A percentile compares a stretch with the other conserved stretches of the same genome.
These are phyloP conservation scores for Liquidambar formosana DNA, from an alignment of 164 flowering plant species.

Conservation along the genomic window DNA sequence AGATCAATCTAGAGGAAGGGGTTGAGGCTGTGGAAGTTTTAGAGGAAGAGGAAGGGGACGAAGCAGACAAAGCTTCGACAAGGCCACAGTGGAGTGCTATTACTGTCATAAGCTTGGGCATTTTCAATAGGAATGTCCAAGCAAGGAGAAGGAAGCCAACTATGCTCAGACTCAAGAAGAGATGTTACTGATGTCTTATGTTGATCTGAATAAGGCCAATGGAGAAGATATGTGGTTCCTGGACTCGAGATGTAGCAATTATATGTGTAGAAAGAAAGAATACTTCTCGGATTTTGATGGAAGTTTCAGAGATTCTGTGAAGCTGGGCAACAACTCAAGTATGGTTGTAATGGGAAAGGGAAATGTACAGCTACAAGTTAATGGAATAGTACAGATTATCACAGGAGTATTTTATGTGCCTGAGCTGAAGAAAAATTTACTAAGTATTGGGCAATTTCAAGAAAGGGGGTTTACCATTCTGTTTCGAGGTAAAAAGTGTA, in stretches of 20 bases:
- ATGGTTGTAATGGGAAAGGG: not conserved
- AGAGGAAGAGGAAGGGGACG: not conserved
- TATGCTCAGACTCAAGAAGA: not conserved
- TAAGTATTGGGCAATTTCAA: slow-evolving; percentile 3
- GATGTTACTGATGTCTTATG: slow-evolving; percentile 3
- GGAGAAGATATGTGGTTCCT: not conserved
- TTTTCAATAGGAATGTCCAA: slow-evolving; percentile 3
- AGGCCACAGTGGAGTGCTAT: not conserved
- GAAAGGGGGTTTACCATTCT: not conserved
- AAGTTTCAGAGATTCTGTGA: not conserved
- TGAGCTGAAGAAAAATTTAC: not conserved
- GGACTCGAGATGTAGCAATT: no score
- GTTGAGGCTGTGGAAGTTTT: slow-evolving; percentile 1
- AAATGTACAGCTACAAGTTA: not conserved
- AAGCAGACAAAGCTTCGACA: not conserved
- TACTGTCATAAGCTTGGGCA: slow-evolving; percentile 4
- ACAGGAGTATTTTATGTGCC: not conserved
- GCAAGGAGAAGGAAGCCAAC: not conserved
- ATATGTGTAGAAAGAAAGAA: not conserved
- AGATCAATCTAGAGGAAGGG: not conserved
- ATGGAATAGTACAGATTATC: not conserved
- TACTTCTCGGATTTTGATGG: not conserved
- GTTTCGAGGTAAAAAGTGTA: not conserved
- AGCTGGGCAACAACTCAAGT: not conserved
- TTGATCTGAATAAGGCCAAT: not conserved